Conservation (phyloP, 2,329 filamentous ascomycete species). For the Pseudocercospora macadamiae region DNA sequence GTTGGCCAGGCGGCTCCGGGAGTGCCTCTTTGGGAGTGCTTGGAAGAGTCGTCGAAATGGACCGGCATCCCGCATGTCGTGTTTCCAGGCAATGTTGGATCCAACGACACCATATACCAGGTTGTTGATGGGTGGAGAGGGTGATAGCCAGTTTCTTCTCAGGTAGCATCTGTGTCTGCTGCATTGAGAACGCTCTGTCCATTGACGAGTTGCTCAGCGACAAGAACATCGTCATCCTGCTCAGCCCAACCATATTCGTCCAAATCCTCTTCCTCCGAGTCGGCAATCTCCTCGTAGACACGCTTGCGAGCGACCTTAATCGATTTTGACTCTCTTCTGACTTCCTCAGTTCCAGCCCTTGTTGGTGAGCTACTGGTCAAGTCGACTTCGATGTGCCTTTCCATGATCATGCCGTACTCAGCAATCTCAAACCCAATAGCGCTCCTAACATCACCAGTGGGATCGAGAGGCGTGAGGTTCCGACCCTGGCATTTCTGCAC, state of each 20-base stretch:
- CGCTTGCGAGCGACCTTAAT: constrained; percentile 55
- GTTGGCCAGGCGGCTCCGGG: constrained; percentile 61
- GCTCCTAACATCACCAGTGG: constrained; percentile 46
- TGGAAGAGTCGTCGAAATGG: constrained; percentile 56
- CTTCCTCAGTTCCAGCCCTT: not conserved
- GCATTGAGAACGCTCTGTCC: not conserved
- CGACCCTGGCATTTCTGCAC: constrained; percentile 49
- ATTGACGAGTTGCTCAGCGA: constrained; percentile 4
- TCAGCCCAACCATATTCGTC: constrained; percentile 74
- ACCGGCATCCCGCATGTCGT: constrained; percentile 55
- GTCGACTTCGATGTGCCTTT: constrained; percentile 28
- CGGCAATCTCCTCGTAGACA: constrained; percentile 58
- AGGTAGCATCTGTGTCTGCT: constrained; percentile 2
- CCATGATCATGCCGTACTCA: constrained; percentile 46
- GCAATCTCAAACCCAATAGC: constrained; percentile 55
- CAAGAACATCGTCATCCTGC: constrained; percentile 59
- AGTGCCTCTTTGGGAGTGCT: constrained; percentile 62
- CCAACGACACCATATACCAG: constrained; percentile 49
- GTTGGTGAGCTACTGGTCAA: constrained; percentile 19
- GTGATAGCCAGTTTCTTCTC: not conserved
- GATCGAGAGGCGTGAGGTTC: constrained; percentile 34
- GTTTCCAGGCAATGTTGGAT: constrained; percentile 63
- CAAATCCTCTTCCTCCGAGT: constrained; percentile 64
- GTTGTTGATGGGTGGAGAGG: constrained; percentile 47
- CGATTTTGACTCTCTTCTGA: constrained; percentile 10